Evolutionary conservation across 2,329 filamentous ascomycete genomes (phyloP), one percentile per base, ranked within the genome.

Genomic region (Alternaria brassicicola): DNA sequence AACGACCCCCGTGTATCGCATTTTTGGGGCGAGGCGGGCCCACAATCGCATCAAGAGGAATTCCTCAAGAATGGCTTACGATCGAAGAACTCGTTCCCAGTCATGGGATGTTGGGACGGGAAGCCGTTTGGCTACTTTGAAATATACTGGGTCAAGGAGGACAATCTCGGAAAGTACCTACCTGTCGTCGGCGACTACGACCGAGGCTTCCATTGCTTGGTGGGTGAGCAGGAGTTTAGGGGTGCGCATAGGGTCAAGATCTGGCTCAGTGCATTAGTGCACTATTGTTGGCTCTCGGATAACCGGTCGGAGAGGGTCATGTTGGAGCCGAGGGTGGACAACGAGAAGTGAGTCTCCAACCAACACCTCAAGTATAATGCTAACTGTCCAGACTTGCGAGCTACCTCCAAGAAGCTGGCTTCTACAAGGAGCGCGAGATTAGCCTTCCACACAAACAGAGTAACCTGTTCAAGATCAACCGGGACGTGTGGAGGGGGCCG

Each of bases 101-200:
- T 89, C 0, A 94, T 98, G 60, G 95, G 91, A 1, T 89, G 93
- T 74, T 99, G 94, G 91, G 92, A 98, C 68, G 93, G 92, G 10
- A 89, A 94, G 59, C 94, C 94, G 0, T 99, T 98, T 79, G 95
- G 93, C 0, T 99, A 96, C 75, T 97, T 99, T 74, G 95, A 99
- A 80, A 85, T 99, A 31, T 99, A 99, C 79, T 99, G 95, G 94
- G 92, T 95, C 3, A 97, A 96, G 71, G 95, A 99, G 74, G 95
- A 98, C 71, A 80, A 83, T 0, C 76, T 99, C 1, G 92, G 91
- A 0, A 85, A 83, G 46, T 83, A 92, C 63, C 78, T 96, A 0
- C 84, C 84, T 21, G 84, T 85, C 3, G 86, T 88, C 0, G 86
- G 85, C 7, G 91, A 97, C 69, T 98, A 90, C 78, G 94, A 98